Evolutionary conservation across 805 yeast species (phyloP), one percentile per base, ranked within the genome.

Genomic region (Nakazawaea wyomingensis): DNA sequence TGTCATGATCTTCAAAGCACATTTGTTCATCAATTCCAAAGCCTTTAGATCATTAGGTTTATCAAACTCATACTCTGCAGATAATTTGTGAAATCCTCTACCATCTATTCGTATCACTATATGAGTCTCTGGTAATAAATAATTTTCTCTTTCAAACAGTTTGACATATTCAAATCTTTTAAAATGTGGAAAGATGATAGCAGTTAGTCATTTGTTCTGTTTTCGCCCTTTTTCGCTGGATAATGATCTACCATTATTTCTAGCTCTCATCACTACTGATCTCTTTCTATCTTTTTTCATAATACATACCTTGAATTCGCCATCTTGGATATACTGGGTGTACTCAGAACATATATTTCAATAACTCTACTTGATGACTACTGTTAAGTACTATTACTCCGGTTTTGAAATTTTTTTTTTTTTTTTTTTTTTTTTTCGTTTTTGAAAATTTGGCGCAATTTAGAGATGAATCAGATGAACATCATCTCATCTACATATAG

Each of bases 91-190:
- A 59, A 93, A 93, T 19, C 96, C 95, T 50, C 93, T 76, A 1
- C 99, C 99, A 56, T 93, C 99, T 0, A 93, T 79, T 34, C 99
- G 71, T 3, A 93, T 76, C 8, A 93, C 82, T 7, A 93, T 80
- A 61, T 81, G 82, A 0, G 95, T 79, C 45, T 87, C 83, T 1
- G 90, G 96, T 0, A 93, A 71, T 4, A 93, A 69, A 24, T 65
- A 63, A 50, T 78, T 78, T 45, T 85, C 91, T 26, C 76, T 66
- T 60, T 93, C 99, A 61, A 87, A 93, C 43, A 65, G 63, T 53
- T 78, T 81, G 34, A 90, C 98, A 59, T 91, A 93, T 58, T 90
- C 96, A 58, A 44, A 44, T 43, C 46, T 42, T n/a, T n/a, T n/a
- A n/a, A n/a, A n/a, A n/a, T n/a, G n/a, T n/a, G n/a, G n/a, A n/a